A percentile compares a stretch with the other conserved stretches of the same genome.
These are phyloP conservation scores for Globisporangium cylindrosporum DNA, from an alignment of 352 stramenopile species.

Conservation along the genomic window DNA sequence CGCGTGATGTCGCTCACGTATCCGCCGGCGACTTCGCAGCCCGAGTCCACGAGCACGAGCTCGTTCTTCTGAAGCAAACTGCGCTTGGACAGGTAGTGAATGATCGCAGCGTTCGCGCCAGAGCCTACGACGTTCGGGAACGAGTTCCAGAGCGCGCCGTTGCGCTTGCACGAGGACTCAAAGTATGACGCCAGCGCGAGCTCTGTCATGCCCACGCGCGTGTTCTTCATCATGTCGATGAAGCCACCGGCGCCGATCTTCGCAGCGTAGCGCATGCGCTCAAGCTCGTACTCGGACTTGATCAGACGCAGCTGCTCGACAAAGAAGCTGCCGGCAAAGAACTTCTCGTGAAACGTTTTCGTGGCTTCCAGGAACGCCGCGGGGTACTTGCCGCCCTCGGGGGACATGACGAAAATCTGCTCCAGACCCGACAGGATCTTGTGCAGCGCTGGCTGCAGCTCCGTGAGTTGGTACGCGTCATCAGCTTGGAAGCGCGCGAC, in stretches of 20 bases:
- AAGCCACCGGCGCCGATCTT: slow-evolving; percentile 70
- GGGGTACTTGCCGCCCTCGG: slow-evolving; percentile 55
- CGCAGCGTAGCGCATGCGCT: slow-evolving; percentile 71
- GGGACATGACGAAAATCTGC: slow-evolving; percentile 68
- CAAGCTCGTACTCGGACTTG: slow-evolving; percentile 72
- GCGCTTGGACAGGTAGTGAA: slow-evolving; percentile 82
- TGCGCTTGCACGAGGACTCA: slow-evolving; percentile 66
- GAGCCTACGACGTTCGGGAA: slow-evolving; percentile 83
- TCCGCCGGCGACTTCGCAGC: slow-evolving; percentile 73
- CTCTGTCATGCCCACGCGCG: slow-evolving; percentile 61
- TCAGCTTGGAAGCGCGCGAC: slow-evolving; percentile 62
- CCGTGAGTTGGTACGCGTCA: slow-evolving; percentile 60
- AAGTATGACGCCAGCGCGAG: slow-evolving; percentile 70
- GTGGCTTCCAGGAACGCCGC: slow-evolving; percentile 57
- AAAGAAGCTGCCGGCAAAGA: slow-evolving; percentile 69
- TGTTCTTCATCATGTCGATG: slow-evolving; percentile 73
- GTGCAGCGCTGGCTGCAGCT: slow-evolving; percentile 45
- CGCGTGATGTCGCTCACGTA: slow-evolving; percentile 85
- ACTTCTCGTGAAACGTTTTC: slow-evolving; percentile 60
- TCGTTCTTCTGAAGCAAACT: slow-evolving; percentile 52
- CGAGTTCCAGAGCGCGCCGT: slow-evolving; percentile 74
- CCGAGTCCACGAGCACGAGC: slow-evolving; percentile 84
- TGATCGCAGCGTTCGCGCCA: slow-evolving; percentile 74
- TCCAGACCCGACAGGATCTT: slow-evolving; percentile 58
- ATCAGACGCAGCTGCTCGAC: slow-evolving; percentile 71